Percentiles rank a stretch among this genome's conserved stretches.
These are phyloP conservation scores for Pleurotus tuoliensis DNA, from an alignment of 768 basidiomycete species.

Conservation along the genomic window DNA sequence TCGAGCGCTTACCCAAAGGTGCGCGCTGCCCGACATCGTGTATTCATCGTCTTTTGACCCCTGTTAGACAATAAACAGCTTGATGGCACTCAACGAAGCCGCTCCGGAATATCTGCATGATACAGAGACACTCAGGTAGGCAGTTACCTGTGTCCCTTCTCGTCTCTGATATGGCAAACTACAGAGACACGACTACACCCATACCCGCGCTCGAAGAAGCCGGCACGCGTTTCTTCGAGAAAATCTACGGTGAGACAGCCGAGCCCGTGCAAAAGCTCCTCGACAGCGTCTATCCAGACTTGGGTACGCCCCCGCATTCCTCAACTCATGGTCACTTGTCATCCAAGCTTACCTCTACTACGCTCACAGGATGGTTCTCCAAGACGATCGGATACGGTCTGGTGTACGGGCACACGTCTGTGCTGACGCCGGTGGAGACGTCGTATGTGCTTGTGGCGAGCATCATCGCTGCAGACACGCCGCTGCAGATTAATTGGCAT, in stretches of 20 bases:
- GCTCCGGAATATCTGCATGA: slow-evolving; percentile 53
- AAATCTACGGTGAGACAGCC: slow-evolving; percentile 56
- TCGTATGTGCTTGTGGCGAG: slow-evolving; percentile 60
- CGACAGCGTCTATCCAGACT: slow-evolving; percentile 53
- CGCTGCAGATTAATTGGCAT: slow-evolving; percentile 66
- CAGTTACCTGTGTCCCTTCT: slow-evolving; percentile 6
- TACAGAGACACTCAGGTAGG: slow-evolving; percentile 37
- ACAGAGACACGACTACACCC: slow-evolving; percentile 37
- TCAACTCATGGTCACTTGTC: too few relatives aligned
- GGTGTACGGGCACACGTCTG: slow-evolving; percentile 44
- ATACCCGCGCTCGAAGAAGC: slow-evolving; percentile 37
- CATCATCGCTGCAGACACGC: slow-evolving; percentile 58
- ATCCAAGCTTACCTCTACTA: slow-evolving; percentile 4
- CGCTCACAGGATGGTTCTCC: slow-evolving; percentile 46
- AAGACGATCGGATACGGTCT: slow-evolving; percentile 54
- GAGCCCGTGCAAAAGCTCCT: slow-evolving; percentile 43
- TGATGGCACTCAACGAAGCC: slow-evolving; percentile 44
- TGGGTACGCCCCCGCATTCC: slow-evolving; percentile 39
- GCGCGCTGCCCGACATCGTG: not conserved
- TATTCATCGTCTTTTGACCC: too few relatives aligned
- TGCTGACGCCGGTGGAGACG: slow-evolving; percentile 49
- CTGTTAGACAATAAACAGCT: slow-evolving; percentile 52
- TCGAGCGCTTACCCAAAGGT: slow-evolving; percentile 59
- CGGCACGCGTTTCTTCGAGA: slow-evolving; percentile 41
- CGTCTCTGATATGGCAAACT: not conserved